These are phyloP conservation scores for Capronia epimyces DNA, from an alignment of 2,329 filamentous ascomycete genomes.

Conservation along the genomic window DNA sequence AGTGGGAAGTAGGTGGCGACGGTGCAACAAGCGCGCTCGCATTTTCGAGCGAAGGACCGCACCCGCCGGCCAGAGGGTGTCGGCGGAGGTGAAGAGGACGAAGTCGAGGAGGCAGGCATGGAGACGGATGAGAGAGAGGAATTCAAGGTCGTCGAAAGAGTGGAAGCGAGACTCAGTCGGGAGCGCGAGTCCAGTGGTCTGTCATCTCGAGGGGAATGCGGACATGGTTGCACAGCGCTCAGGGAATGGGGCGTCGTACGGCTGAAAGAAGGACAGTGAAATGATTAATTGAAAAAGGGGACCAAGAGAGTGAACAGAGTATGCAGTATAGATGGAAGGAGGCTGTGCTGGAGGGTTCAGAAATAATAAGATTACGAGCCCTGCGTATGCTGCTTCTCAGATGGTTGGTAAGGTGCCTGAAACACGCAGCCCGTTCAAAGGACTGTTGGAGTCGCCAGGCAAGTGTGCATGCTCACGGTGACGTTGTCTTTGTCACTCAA, in stretches of 20 bases:
- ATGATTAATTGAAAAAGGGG: background rate
- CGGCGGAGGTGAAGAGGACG: slow-evolving; percentile 36
- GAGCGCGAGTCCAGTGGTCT: slow-evolving; percentile 12
- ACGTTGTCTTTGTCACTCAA: too few species aligned
- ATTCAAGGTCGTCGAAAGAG: background rate
- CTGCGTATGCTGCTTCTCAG: too few species aligned
- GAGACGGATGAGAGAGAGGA: background rate
- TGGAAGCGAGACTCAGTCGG: slow-evolving; percentile 6
- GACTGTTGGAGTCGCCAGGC: too few species aligned
- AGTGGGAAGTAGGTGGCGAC: slow-evolving; percentile 80
- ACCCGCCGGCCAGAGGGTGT: slow-evolving; percentile 40
- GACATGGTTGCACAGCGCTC: slow-evolving; percentile 5
- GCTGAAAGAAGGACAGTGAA: background rate
- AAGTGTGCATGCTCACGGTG: too few species aligned
- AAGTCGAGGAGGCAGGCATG: slow-evolving; percentile 29
- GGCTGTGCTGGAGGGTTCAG: background rate
- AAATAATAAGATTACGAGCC: background rate
- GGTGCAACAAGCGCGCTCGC: slow-evolving; percentile 79
- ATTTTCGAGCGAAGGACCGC: slow-evolving; percentile 41
- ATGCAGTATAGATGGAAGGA: background rate
- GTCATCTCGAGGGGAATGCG: slow-evolving; percentile 16
- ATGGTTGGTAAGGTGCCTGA: slow-evolving; percentile 1
- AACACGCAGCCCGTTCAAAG: too few species aligned
- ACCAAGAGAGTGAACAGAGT: background rate
- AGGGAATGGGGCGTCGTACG: background rate